Evolutionary conservation across 768 basidiomycete genomes (phyloP).

Genomic region (Trametes cubensis): DNA sequence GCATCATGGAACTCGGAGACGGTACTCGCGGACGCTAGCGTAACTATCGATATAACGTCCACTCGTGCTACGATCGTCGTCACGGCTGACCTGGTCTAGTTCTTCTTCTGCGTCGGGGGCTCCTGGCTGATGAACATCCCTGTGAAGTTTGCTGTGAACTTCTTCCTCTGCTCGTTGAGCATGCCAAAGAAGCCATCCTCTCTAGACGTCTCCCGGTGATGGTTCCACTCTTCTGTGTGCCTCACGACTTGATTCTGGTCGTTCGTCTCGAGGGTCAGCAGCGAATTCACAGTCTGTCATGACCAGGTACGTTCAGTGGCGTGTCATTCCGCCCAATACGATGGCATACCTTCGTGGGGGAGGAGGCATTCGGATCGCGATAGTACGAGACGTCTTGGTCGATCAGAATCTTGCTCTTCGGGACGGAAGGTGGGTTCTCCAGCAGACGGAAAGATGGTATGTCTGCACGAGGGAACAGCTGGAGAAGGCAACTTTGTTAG

Average conservation of each 20-base stretch:
- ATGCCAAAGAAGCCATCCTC: constrained; percentile 49
- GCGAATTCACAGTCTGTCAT: constrained; percentile 42
- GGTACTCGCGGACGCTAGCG: too few species aligned
- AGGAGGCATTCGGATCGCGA: constrained; percentile 38
- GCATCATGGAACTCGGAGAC: too few species aligned
- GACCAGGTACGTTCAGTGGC: not conserved
- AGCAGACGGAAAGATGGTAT: constrained; percentile 46
- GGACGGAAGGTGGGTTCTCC: constrained; percentile 42
- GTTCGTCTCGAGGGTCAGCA: constrained; percentile 45
- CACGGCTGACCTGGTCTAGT: not conserved
- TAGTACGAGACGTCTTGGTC: constrained; percentile 53
- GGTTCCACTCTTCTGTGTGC: constrained; percentile 52
- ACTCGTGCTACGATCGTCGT: too few species aligned
- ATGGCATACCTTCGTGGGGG: constrained; percentile 44
- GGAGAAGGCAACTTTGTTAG: not conserved
- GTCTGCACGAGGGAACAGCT: constrained; percentile 49
- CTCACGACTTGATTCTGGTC: constrained; percentile 40
- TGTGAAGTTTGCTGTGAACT: constrained; percentile 41
- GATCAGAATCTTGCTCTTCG: constrained; percentile 44
- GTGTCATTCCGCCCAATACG: too few species aligned
- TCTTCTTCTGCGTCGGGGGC: constrained; percentile 19
- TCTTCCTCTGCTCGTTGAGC: constrained; percentile 50
- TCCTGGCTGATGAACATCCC: constrained; percentile 38
- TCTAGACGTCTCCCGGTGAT: constrained; percentile 37
- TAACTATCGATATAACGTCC: too few species aligned